Evolutionary conservation across 805 yeast genomes (phyloP).

Genomic region (Lipomyces starkeyi): DNA sequence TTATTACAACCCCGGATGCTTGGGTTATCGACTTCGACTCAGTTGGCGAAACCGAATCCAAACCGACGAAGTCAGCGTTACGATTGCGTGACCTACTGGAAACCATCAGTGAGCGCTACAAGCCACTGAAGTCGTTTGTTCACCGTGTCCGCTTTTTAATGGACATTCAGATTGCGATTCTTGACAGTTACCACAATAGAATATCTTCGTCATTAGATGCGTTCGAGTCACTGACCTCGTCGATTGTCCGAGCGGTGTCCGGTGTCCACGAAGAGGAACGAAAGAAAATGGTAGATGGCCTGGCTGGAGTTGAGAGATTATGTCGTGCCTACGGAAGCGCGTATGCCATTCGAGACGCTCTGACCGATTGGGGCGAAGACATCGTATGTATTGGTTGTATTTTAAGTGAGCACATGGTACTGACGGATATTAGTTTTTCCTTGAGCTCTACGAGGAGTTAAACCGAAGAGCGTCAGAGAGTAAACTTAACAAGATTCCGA

Average conservation of each 20-base stretch:
- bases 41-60: slow-evolving; percentile 50
- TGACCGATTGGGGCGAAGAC: slow-evolving; percentile 54
- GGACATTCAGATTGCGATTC: slow-evolving; percentile 61
- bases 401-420: background rate
- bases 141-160: slow-evolving; percentile 62
- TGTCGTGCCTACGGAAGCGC: slow-evolving; percentile 50
- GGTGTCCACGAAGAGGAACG: slow-evolving; percentile 45
- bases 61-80: slow-evolving; percentile 69
- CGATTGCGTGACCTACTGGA: slow-evolving; percentile 63
- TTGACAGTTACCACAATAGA: slow-evolving; percentile 58
- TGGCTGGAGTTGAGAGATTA: slow-evolving; percentile 50
- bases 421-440: slow-evolving; percentile 45
- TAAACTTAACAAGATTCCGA: slow-evolving; percentile 12
- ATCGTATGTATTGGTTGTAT: slow-evolving; percentile 26
- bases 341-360: slow-evolving; percentile 49
- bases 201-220: slow-evolving; percentile 53
- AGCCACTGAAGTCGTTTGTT: slow-evolving; percentile 52
- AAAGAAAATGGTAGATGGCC: slow-evolving; percentile 43
- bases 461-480: slow-evolving; percentile 41
- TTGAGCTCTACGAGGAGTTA: slow-evolving; percentile 51
- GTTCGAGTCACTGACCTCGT: slow-evolving; percentile 51
- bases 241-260: slow-evolving; percentile 47
- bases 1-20: slow-evolving; percentile 55
- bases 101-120: slow-evolving; percentile 60
- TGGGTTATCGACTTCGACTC: slow-evolving; percentile 66